Evolutionary conservation across 2,329 filamentous ascomycete genomes (phyloP), one percentile per base, ranked within the genome.

Genomic region (Waltergamsia citrina): DNA sequence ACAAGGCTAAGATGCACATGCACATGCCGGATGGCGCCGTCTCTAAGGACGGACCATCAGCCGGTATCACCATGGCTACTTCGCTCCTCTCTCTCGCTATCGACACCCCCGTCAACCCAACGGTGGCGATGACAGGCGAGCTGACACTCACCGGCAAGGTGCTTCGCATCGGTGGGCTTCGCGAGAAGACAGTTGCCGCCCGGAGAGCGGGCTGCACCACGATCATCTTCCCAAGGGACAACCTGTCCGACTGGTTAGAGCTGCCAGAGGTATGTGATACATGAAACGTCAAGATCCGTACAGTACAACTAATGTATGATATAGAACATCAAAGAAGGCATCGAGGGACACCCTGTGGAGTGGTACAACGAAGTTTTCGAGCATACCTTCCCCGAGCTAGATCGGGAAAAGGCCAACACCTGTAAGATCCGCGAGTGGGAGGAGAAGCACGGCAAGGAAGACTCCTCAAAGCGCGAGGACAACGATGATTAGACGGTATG

Each of bases 61-160:
- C 92, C 15, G 92, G 92, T 54, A 92, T 98, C 51, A 98, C 92
- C 6, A 98, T 98, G 92, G 83, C 92, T n/a, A 94, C 87, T 6
- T 87, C 84, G 38, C 62, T 98, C 48, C 67, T 98, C 33, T 90
- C 83, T 34, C 67, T 98, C 41, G 90, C 86, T 7, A 64, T 96
- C 25, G 77, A 94, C 44, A 71, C 73, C 29, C 71, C 81, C 12
- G 70, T 98, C 32, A 72, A 87, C 51, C 85, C 90, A 6, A 86
- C 85, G 1, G 79, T 96, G 45, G 90, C 93, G 38, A 98, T 98
- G 92, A 98, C 92, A 1, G 92, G 92, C 42, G 92, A 98, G 61
- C 67, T 98, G 43, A 98, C 93, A 2, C 78, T 98, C 34, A 98
- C 92, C 2, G 92, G 92, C 35, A 98, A 98, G 63, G 90, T 98